Base-by-base conservation (phyloP, 169 alveolate genomes). In the Plasmodium falciparum region DNA sequence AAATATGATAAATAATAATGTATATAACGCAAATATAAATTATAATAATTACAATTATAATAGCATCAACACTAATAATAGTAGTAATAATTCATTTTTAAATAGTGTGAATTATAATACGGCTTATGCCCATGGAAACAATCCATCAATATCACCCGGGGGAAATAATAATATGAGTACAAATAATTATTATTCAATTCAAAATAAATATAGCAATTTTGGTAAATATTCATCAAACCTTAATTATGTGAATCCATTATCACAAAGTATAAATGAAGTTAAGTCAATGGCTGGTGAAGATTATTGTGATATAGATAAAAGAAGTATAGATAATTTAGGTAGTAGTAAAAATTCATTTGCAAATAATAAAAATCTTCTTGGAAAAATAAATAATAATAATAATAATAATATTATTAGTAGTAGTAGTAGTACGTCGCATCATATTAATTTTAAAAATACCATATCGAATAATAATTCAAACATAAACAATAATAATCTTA, bases 341-440 rank as follows among this genome's bases (percentile, higher is more conserved):
- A 22, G 50, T 54, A 76, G 24, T 12, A 29, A 22, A 12, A 39
- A 39, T 39, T 39, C 47, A 39, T 39, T 39, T 39, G 47, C 47
- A 39, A 39, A 39, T 39, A 39, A 61, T 8, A 52, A 20, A 22
- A 33, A 39, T 11, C 49, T 26, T 56, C 12, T 61, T 20, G 50
- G 54, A 1, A 52, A 12, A 17, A 49, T 24, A 20, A 58, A 61
- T 12, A 76, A 76, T 63, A 6, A 3, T 65, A 76, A 65, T 49
- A 76, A n/a, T 65, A 76, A 65, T 49, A 76, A n/a, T 63, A 76
- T n/a, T 69, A 17, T 4, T 17, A 50, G 39, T 56, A 76, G 66
- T 56, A 62, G 33, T 49, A 70, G 39, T 17, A 63, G 52, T 45
- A 50, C 69, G 3, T 17, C 52, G 39, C 8, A 66, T n/a, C 73